Base-by-base conservation (phyloP, 2,329 filamentous ascomycete genomes). In the Cladorrhinum sp. region DNA sequence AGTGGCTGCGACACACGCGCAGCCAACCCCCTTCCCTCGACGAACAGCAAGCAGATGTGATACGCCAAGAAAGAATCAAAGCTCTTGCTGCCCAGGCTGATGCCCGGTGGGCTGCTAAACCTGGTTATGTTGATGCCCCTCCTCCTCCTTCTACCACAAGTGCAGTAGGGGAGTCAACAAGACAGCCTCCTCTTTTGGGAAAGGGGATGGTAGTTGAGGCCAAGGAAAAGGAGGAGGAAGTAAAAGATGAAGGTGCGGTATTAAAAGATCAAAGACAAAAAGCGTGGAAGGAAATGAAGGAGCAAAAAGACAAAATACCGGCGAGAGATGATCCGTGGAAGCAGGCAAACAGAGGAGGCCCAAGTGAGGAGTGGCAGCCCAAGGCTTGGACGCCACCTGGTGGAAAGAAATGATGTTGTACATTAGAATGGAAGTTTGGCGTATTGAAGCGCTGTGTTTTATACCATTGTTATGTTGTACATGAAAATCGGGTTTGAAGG, bases 321-420 rank as follows among this genome's bases (percentile, higher is more conserved):
- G 61, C 13, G 57, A 62, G 27, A 57, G 20, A 62, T 7, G 79
- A 87, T 69, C 86, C 86, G 2, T 89, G 86, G 86, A 81, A 81
- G 27, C 79, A 77, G 64, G 77, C 80, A 1, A 77, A 68, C 20
- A 69, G 72, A n/a, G 76, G 76, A n/a, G 80, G 78, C 0, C 84
- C 85, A 0, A 79, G 86, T 57, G 86, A 90, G 70, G 78, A 75
- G n/a, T 90, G 86, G 86, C 85, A 89, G 72, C 88, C 88, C 0
- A 70, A 83, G 52, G 75, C 84, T 2, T 91, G 88, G 88, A 76
- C 65, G 8, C n/a, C n/a, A n/a, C 71, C 70, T 1, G 10, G 70
- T 18, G 25, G 29, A 10, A 77, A 71, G 66, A 75, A 72, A 62
- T 64, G 20, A 64, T 50, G 16, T 2, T 8, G 9, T 29, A 25